Percentiles rank a stretch among this genome's conserved stretches.
These are phyloP conservation scores for Zopfochytrium polystomum DNA, from an alignment of 371 early-diverging fungal species.

Conservation along the genomic window DNA sequence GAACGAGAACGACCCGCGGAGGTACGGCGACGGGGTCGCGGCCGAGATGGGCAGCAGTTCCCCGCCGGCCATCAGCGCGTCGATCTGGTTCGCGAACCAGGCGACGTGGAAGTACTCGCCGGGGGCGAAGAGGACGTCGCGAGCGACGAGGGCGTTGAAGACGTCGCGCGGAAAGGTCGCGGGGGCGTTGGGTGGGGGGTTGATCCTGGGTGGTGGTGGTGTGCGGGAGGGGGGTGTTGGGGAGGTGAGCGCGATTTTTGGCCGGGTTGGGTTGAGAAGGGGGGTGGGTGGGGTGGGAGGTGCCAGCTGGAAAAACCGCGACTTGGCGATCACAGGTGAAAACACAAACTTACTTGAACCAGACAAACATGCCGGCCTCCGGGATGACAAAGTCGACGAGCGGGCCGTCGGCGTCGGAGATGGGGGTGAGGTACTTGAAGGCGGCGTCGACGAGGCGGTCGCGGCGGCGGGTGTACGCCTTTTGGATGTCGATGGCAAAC, in stretches of 20 bases:
- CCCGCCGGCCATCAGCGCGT: slow-evolving; percentile 6
- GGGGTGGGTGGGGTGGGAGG: not conserved
- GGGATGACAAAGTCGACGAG: slow-evolving; percentile 14
- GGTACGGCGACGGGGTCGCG: too few relatives aligned
- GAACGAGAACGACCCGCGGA: slow-evolving; percentile 12
- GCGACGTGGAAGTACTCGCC: too few relatives aligned
- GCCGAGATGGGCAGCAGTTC: too few relatives aligned
- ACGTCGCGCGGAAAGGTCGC: not conserved
- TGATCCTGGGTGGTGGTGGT: too few relatives aligned
- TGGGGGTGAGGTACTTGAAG: slow-evolving; percentile 1
- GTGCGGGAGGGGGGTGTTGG: too few relatives aligned
- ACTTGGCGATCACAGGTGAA: not conserved
- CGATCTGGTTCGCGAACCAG: not conserved
- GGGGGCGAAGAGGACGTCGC: slow-evolving; percentile 16
- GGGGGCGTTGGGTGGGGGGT: not conserved
- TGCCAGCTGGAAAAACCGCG: not conserved
- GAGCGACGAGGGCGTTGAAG: slow-evolving; percentile 10
- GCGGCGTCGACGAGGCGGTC: slow-evolving; percentile 13
- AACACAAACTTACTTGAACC: slow-evolving; percentile 10
- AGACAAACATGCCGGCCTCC: slow-evolving; percentile 22
- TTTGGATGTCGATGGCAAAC: slow-evolving; percentile 6
- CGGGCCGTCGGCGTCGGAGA: not conserved
- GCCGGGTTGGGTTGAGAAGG: too few relatives aligned
- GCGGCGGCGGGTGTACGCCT: slow-evolving; percentile 10
- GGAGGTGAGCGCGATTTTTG: too few relatives aligned